Evolutionary conservation across 2,329 filamentous ascomycete genomes (phyloP), one percentile per base, ranked within the genome.

Genomic region (Penicillium sp.): DNA sequence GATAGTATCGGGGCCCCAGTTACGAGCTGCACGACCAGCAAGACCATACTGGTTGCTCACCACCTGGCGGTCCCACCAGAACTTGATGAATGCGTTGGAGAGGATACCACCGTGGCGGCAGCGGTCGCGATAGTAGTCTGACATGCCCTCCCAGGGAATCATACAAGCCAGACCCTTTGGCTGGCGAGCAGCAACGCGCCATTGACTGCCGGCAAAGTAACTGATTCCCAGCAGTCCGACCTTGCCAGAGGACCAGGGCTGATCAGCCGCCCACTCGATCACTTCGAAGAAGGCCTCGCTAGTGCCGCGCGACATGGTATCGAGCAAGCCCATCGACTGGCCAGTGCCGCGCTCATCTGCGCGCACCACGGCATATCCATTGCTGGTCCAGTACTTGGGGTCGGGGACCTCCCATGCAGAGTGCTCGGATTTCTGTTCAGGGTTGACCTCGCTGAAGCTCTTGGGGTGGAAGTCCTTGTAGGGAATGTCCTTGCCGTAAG

Each of bases 41-140:
- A 78, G 78, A 1, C 88, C 88, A 60, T 91, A 91, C 70, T 91
- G 89, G 66, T 90, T 90, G 0, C 79, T 78, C 7, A 89, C 76
- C 6, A 89, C 85, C 68, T 89, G 87, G 0, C 85, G 79, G 66
- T 88, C 81, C 86, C 86, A 89, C 87, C 87, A 89, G 66, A 87
- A 85, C 13, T 75, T 68, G 65, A 89, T 87, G 65, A 87, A 87
- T 0, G 68, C 70, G 63, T 87, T 82, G 0, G 83, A 84, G 2
- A 87, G 69, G 47, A 88, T 88, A 0, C 86, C 86, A 0, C 86
- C 86, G 58, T 88, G 86, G 0, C 85, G 79, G 61, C 83, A 86
- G 0, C 84, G 75, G 60, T 88, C 86, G 1, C 82, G 76, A 61
- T 83, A 85, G 62, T 83, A 83, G 60, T 85, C 82, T 0, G 77